phyloP scores from a whole-genome alignment of 768 basidiomycete species.

The Lactarius vividus region DNA sequence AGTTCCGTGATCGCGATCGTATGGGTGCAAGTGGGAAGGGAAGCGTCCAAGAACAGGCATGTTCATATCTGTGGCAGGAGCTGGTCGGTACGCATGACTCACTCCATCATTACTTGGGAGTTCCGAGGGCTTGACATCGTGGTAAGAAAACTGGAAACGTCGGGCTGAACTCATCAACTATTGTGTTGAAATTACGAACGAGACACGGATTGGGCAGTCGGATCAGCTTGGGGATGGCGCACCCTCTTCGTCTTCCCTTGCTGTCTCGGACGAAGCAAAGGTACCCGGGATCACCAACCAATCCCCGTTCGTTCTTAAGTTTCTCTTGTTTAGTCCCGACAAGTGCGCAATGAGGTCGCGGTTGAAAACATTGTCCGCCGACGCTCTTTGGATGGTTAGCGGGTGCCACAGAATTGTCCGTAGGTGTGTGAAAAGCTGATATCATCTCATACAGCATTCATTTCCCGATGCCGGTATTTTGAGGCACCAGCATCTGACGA shows the following conservation, averaged over 20 bases:
- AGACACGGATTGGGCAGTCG: slow-evolving; percentile 48
- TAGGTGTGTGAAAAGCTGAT: slow-evolving; percentile 1
- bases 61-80: slow-evolving; percentile 73
- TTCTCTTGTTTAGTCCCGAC: slow-evolving; percentile 50
- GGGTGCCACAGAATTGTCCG: background rate
- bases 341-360: slow-evolving; percentile 69
- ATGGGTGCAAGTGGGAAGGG: slow-evolving; percentile 43
- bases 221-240: slow-evolving; percentile 42
- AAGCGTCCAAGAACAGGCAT: slow-evolving; percentile 70
- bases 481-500: slow-evolving; percentile 57
- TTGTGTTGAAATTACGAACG: slow-evolving; percentile 69
- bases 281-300: slow-evolving; percentile 38
- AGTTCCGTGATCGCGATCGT: slow-evolving; percentile 71
- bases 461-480: slow-evolving; percentile 77
- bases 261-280: slow-evolving; percentile 69
- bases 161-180: slow-evolving; percentile 72
- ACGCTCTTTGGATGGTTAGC: slow-evolving; percentile 67
- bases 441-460: slow-evolving; percentile 54
- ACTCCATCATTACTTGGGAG: slow-evolving; percentile 28
- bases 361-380: slow-evolving; percentile 71
- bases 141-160: slow-evolving; percentile 58
- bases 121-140: slow-evolving; percentile 40
- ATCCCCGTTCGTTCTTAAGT: slow-evolving; percentile 7
- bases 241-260: slow-evolving; percentile 44
- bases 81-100: slow-evolving; percentile 54